These are phyloP conservation scores for Pythium diclinum DNA, from an alignment of 352 stramenopile genomes.

Conservation along the genomic window DNA sequence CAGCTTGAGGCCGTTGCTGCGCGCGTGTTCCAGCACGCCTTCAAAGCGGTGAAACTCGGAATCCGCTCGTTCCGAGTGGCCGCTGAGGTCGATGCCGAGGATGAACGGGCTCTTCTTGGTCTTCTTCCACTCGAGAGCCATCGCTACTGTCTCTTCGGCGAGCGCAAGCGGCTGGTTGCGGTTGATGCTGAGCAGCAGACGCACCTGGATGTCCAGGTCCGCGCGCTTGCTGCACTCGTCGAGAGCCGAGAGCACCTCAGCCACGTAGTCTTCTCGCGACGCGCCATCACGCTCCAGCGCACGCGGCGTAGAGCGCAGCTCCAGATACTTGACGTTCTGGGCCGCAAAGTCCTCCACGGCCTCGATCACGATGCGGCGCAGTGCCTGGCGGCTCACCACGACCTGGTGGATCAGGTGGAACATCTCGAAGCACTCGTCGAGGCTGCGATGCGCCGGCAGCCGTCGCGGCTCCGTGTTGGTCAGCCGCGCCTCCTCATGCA, in stretches of 20 bases:
- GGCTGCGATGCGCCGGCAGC: slow-evolving; percentile 47
- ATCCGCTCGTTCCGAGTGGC: slow-evolving; percentile 71
- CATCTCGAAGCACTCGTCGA: slow-evolving; percentile 88
- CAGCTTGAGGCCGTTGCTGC: slow-evolving; percentile 73
- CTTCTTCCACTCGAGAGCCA: slow-evolving; percentile 51
- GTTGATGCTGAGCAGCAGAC: slow-evolving; percentile 80
- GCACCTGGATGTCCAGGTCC: slow-evolving; percentile 68
- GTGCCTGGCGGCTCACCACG: slow-evolving; percentile 59
- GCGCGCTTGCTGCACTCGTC: slow-evolving; percentile 53
- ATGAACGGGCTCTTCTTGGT: slow-evolving; percentile 46
- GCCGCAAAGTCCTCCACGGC: slow-evolving; percentile 79
- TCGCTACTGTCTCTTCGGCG: slow-evolving; percentile 58
- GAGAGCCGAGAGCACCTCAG: slow-evolving; percentile 61
- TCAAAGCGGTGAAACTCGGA: slow-evolving; percentile 87
- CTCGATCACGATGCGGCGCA: slow-evolving; percentile 71
- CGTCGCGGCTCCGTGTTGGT: slow-evolving; percentile 28
- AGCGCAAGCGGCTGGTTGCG: slow-evolving; percentile 62
- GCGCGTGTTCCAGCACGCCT: slow-evolving; percentile 62
- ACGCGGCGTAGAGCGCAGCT: slow-evolving; percentile 81
- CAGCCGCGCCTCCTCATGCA: slow-evolving; percentile 39
- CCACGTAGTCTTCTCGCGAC: slow-evolving; percentile 62
- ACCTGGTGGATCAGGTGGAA: slow-evolving; percentile 84
- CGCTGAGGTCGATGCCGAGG: slow-evolving; percentile 85
- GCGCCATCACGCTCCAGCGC: slow-evolving; percentile 51
- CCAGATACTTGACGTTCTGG: slow-evolving; percentile 82